These are phyloP conservation scores for Alternaria conjuncta DNA, from an alignment of 2,329 filamentous ascomycete genomes.

Conservation along the genomic window DNA sequence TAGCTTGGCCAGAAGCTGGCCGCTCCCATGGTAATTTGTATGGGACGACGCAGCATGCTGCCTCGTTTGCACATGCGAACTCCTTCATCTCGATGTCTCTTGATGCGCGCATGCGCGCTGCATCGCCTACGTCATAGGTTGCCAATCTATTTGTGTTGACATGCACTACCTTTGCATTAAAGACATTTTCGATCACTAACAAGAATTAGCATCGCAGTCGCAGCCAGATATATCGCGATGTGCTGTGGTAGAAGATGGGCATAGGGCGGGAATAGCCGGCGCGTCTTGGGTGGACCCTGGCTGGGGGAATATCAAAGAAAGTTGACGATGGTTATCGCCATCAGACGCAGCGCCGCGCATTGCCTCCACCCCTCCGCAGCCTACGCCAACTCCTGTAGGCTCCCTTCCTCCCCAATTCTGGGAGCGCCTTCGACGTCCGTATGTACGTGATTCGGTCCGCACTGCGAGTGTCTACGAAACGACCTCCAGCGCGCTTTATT, in stretches of 20 bases:
- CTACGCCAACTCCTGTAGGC: slow-evolving; percentile 25
- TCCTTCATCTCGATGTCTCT: not conserved
- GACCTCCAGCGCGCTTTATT: slow-evolving; percentile 47
- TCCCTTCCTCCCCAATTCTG: slow-evolving; percentile 16
- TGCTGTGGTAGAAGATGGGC: not conserved
- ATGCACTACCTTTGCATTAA: not conserved
- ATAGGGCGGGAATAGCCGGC: slow-evolving; percentile 9
- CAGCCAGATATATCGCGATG: not conserved
- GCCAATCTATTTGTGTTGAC: not conserved
- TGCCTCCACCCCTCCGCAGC: slow-evolving; percentile 15
- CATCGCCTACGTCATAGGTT: not conserved
- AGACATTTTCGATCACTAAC: no score
- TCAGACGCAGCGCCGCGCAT: slow-evolving; percentile 27
- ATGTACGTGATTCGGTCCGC: slow-evolving; percentile 53
- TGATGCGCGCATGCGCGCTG: not conserved
- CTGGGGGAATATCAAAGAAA: slow-evolving; percentile 21
- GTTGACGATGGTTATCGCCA: slow-evolving; percentile 21
- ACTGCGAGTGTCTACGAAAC: slow-evolving; percentile 49
- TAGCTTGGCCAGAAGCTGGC: not conserved
- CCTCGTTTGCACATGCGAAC: not conserved
- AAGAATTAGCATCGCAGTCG: not conserved
- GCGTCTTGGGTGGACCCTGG: slow-evolving; percentile 22
- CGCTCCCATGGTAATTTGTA: not conserved
- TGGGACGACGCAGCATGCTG: not conserved
- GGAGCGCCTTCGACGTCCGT: slow-evolving; percentile 35